A percentile compares a stretch with the other conserved stretches of the same genome.
phyloP scores from a whole-genome alignment of 768 basidiomycete species.

The Boletus insuetus region DNA sequence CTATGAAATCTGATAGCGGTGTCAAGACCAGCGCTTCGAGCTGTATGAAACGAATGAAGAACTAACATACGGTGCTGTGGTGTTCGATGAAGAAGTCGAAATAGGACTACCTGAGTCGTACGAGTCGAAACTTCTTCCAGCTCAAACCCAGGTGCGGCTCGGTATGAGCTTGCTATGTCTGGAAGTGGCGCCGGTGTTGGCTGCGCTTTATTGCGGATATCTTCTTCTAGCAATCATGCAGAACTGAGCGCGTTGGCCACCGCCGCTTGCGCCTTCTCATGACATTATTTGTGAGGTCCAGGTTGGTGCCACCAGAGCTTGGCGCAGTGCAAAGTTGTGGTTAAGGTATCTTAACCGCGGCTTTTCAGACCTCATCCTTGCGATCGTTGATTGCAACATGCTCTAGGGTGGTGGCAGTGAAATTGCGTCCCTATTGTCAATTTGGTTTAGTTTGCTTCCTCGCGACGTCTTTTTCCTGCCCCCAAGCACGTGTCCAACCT shows the following conservation, averaged over 20 bases:
- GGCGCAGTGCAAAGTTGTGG: constrained; percentile 1
- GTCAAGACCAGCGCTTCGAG: constrained; percentile 4
- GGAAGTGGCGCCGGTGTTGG: constrained; percentile 22
- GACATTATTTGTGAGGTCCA: neutral
- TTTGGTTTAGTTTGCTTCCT: neutral
- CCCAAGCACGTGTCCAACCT: constrained; percentile 14
- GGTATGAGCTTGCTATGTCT: constrained; percentile 9
- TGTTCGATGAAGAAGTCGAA: constrained; percentile 6
- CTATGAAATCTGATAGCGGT: constrained; percentile 4
- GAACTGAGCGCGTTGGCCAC: neutral
- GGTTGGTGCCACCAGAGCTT: neutral
- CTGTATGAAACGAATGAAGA: neutral
- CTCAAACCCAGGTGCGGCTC: neutral
- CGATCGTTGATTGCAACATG: neutral
- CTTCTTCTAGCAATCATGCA: constrained; percentile 16
- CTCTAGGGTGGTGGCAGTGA: too few species aligned
- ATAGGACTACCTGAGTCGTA: constrained; percentile 6
- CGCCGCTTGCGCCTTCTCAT: neutral
- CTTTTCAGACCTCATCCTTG: neutral
- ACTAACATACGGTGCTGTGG: constrained; percentile 8
- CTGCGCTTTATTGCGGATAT: constrained; percentile 6
- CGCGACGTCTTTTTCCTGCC: constrained; percentile 12
- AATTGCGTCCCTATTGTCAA: too few species aligned
- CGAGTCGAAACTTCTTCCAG: constrained; percentile 6
- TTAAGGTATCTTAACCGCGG: too few species aligned